Conservation (phyloP, 169 alveolate species). For the Amoebophrya sp. region DNA sequence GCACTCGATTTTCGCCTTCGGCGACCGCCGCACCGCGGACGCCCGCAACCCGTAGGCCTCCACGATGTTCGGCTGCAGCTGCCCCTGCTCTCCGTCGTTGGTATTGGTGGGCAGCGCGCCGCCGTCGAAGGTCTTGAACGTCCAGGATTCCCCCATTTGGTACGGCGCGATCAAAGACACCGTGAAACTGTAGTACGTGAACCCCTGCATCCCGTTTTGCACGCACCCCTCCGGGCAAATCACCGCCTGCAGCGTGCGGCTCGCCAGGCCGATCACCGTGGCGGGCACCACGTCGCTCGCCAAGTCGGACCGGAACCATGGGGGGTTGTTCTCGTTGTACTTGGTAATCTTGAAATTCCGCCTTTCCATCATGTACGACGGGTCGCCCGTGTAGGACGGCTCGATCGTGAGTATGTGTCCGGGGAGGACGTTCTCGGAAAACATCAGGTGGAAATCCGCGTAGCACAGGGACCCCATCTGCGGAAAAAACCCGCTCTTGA, state of each 20-base stretch:
- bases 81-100: slow-evolving; percentile 15
- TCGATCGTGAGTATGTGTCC: background rate
- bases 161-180: background rate
- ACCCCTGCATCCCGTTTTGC: background rate
- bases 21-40: background rate
- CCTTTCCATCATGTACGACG: background rate
- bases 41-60: background rate
- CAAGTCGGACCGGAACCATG: background rate
- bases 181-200: background rate
- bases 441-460: background rate
- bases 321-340: background rate
- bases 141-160: background rate
- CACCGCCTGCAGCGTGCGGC: background rate
- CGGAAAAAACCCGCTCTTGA: background rate
- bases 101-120: slow-evolving; percentile 7
- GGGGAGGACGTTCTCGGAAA: background rate
- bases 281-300: background rate
- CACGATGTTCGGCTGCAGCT: slow-evolving; percentile 10
- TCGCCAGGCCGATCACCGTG: background rate
- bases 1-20: background rate
- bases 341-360: background rate
- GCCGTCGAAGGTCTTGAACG: slow-evolving; percentile 5
- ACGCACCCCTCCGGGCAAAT: background rate
- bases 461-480: background rate
- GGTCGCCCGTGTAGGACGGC: background rate